Percentiles rank a stretch among this genome's conserved stretches.
Conservation (phyloP, 345 rosid species). For the Punica granatum region DNA sequence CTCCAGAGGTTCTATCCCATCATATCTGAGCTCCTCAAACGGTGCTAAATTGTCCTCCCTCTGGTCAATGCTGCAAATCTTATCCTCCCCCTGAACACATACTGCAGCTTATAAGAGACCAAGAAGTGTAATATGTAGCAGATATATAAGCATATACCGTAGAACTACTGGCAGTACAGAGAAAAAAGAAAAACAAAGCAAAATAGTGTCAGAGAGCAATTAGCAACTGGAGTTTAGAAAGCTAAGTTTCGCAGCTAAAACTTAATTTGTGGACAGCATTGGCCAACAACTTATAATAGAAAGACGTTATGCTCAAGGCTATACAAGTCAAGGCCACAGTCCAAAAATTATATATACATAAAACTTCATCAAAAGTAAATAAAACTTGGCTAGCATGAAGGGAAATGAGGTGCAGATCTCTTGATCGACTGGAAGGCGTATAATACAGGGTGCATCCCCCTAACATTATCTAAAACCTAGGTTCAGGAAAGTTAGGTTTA, state of each 20-base stretch:
- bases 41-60: constrained; percentile 21
- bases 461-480: not conserved
- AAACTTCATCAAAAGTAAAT: not conserved
- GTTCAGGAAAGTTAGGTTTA: not conserved
- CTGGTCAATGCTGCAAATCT: constrained; percentile 10
- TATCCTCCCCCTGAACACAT: constrained; percentile 37
- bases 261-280: no score
- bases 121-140: not conserved
- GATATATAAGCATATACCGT: not conserved
- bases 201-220: not conserved
- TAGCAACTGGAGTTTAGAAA: not conserved
- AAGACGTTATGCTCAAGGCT: not conserved
- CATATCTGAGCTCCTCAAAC: constrained; percentile 41
- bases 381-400: not conserved
- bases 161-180: not conserved
- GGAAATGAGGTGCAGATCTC: not conserved
- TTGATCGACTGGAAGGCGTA: not conserved
- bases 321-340: not conserved
- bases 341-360: not conserved
- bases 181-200: not conserved
- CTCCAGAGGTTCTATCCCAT: constrained; percentile 36
- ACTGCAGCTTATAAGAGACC: constrained; percentile 1
- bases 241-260: no score
- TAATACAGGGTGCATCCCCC: not conserved
- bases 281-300: no score